Evolutionary conservation across 352 stramenopile genomes (phyloP).

Genomic region (Nothophytophthora sp.): DNA sequence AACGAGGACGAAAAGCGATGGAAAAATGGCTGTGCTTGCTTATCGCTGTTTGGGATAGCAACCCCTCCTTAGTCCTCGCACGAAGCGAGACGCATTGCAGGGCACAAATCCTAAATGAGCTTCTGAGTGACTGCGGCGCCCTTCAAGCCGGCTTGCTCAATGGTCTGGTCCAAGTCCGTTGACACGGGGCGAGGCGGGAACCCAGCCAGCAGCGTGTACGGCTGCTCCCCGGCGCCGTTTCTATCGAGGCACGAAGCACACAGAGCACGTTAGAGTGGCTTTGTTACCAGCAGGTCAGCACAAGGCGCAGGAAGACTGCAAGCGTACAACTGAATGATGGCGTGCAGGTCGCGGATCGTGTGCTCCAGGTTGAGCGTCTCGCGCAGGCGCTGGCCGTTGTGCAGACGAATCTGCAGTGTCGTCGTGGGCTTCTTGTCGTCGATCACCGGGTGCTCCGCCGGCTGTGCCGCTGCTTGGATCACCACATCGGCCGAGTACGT

Average conservation of each 20-base stretch:
- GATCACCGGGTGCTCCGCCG: constrained; percentile 57
- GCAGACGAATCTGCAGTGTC: constrained; percentile 88
- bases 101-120: constrained; percentile 55
- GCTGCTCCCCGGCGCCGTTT: constrained; percentile 63
- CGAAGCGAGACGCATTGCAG: background rate
- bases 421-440: constrained; percentile 88
- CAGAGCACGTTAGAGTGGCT: background rate
- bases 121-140: constrained; percentile 93
- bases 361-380: constrained; percentile 89
- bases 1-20: background rate
- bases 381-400: constrained; percentile 77
- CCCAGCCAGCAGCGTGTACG: constrained; percentile 91
- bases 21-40: constrained; percentile 3
- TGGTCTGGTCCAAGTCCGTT: constrained; percentile 79
- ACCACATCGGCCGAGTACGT: constrained; percentile 49
- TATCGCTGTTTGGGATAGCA: background rate
- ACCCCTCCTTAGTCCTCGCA: too few species aligned
- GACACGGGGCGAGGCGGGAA: constrained; percentile 92
- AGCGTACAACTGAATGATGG: constrained; percentile 80
- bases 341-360: constrained; percentile 87
- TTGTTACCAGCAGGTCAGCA: background rate
- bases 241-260: constrained; percentile 23
- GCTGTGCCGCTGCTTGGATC: constrained; percentile 34
- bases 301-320: background rate
- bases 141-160: constrained; percentile 92